These are phyloP conservation scores for Penicillium pulvis DNA, from an alignment of 495 filamentous ascomycete genomes.

Conservation along the genomic window DNA sequence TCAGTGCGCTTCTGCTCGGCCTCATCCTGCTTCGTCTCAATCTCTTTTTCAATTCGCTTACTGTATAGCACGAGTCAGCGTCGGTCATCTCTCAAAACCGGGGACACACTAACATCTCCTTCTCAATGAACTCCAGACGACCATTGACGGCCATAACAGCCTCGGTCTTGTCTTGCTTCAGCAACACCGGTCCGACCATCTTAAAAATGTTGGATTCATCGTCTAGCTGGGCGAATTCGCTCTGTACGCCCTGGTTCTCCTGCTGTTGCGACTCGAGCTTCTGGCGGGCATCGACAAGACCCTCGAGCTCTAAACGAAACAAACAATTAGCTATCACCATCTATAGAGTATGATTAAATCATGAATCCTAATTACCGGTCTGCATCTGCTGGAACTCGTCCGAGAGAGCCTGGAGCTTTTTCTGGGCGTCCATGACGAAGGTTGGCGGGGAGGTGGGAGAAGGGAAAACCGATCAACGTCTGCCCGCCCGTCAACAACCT, in stretches of 20 bases:
- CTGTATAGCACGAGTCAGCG: slow-evolving; percentile 47
- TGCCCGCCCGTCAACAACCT: slow-evolving; percentile 34
- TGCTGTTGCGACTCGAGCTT: slow-evolving; percentile 92
- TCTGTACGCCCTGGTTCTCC: slow-evolving; percentile 87
- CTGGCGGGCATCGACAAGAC: slow-evolving; percentile 76
- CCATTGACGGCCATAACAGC: slow-evolving; percentile 87
- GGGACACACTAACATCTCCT: slow-evolving; percentile 74
- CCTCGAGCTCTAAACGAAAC: slow-evolving; percentile 66
- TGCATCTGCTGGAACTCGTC: slow-evolving; percentile 88
- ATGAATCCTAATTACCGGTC: slow-evolving; percentile 56
- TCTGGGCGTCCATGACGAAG: slow-evolving; percentile 57
- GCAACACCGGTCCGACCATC: slow-evolving; percentile 84
- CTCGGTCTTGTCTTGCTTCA: slow-evolving; percentile 91
- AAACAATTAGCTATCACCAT: slow-evolving; percentile 15
- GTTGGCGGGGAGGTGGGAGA: slow-evolving; percentile 25
- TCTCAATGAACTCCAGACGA: slow-evolving; percentile 86
- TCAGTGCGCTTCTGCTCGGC: slow-evolving; percentile 79
- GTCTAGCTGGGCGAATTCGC: slow-evolving; percentile 81
- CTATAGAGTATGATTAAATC: not conserved
- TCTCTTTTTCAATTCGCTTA: slow-evolving; percentile 78
- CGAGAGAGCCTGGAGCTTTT: slow-evolving; percentile 75
- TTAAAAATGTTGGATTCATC: slow-evolving; percentile 92
- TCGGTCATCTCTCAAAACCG: not conserved
- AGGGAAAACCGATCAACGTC: slow-evolving; percentile 29
- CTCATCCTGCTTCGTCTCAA: slow-evolving; percentile 76